Percentiles rank a stretch among this genome's conserved stretches.
Evolutionary conservation across 805 yeast species (phyloP).

Genomic region (Metschnikowia gelsemii): DNA sequence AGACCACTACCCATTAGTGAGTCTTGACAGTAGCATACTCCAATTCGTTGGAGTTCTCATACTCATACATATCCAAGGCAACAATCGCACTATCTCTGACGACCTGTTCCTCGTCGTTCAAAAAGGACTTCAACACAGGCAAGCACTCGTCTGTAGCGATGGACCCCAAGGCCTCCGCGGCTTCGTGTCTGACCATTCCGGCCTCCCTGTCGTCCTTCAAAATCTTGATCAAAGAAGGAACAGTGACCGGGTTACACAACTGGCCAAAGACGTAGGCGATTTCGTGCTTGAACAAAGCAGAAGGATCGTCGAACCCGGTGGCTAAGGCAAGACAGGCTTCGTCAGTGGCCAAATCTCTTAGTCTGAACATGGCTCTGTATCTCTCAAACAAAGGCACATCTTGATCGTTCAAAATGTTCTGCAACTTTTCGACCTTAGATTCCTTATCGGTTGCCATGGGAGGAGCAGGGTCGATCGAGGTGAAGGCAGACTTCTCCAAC

Average conservation of each 20-base stretch:
- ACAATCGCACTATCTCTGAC: conserved; percentile 97
- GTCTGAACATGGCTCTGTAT: conserved; percentile 97
- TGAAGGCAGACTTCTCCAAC: conserved; percentile 72
- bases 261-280: conserved; percentile 98
- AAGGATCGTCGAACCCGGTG: conserved; percentile 81
- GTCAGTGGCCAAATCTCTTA: conserved; percentile 89
- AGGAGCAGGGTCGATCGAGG: conserved; percentile 97
- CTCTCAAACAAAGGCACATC: conserved; percentile 81
- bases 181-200: conserved; percentile 99
- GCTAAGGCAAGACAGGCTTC: conserved; percentile 94
- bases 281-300: conserved; percentile 95
- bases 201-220: conserved; percentile 78
- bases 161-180: conserved; percentile 97
- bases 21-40: conserved; percentile 53
- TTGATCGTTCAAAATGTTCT: conserved; percentile 71
- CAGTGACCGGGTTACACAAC: conserved; percentile 87
- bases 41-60: conserved; percentile 79
- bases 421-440: conserved; percentile 64
- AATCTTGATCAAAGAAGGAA: conserved; percentile 82
- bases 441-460: conserved; percentile 67
- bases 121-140: conserved; percentile 77
- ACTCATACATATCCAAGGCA: conserved; percentile 97
- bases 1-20: conserved; percentile 3
- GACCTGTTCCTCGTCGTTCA: conserved; percentile 80
- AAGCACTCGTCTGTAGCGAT: conserved; percentile 95